Evolutionary conservation across 2,329 filamentous ascomycete species (phyloP), one percentile per base, ranked within the genome.

Genomic region (Colletotrichum cuscutae): DNA sequence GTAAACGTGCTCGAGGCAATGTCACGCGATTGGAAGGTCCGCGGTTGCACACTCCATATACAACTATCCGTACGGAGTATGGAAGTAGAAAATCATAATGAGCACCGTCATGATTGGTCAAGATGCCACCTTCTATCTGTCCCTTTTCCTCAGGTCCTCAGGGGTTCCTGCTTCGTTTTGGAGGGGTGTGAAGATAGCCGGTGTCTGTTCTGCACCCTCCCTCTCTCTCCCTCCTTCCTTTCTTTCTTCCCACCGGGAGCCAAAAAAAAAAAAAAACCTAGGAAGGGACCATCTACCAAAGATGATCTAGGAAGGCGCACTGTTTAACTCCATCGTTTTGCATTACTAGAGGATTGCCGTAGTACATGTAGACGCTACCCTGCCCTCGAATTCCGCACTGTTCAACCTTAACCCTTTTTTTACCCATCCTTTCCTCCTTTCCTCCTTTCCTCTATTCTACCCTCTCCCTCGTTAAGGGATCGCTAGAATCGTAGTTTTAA

Each of bases 1-100:
- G n/a, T 59, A 54, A 65, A 72, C 56, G 66, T 70, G 66, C 70
- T 65, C 56, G 54, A 60, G 53, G 69, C 42, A 72, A 26, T 32
- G 28, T 59, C 69, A 42, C 59, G 53, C 58, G 58, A 68, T 64
- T 60, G 53, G 32, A 64, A 72, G 65, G 65, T 60, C n/a, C 68
- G 22, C 56, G 28, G 15, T 37, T 59, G 56, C 28, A 19, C 42
- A 8, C 11, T 5, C 24, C 9, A 15, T 13, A 26, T 26, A 53
- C 24, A 8, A 35, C 32, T 12, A 32, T 26, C 30, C 30, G 9
- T 32, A 32, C 30, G 30, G 30, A 32, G 30, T 32, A 35, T 35
- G 32, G 11, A 35, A 12, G 22, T 22, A 22, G 46, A 64, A 26
- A 63, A 46, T n/a, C 15, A 32, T 13, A 60, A 22, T 13, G 37